A percentile compares a stretch with the other conserved stretches of the same genome.
These are phyloP conservation scores for Erythrophleum fordii DNA, from an alignment of 306 rosid genomes.

Conservation along the genomic window DNA sequence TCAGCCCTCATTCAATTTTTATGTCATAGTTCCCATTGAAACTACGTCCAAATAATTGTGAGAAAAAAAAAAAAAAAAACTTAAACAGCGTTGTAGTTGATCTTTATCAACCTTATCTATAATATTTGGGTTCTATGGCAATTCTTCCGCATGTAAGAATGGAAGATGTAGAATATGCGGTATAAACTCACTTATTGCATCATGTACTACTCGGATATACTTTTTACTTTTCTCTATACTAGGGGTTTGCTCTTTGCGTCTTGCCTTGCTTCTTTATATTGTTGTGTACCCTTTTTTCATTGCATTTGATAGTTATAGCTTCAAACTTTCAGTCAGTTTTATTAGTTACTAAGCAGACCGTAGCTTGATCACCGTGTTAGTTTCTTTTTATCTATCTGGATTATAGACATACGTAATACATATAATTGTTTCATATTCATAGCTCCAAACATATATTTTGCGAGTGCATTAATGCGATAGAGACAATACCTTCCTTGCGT, in stretches of 20 bases:
- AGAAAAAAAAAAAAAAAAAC: no score
- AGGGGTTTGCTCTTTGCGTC: no score
- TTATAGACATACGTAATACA: neutral
- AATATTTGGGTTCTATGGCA: neutral
- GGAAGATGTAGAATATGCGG: no score
- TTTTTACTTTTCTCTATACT: no score
- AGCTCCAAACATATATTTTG: neutral
- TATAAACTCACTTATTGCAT: no score
- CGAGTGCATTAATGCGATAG: neutral
- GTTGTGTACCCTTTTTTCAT: neutral
- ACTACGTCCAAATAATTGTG: no score
- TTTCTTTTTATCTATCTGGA: neutral
- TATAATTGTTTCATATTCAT: no score
- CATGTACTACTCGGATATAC: no score
- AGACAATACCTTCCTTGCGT: neutral
- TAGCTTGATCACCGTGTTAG: no score
- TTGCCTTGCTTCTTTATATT: neutral
- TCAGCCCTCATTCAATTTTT: neutral
- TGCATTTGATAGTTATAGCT: neutral
- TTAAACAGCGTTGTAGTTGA: neutral
- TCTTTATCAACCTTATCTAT: neutral
- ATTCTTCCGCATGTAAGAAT: neutral
- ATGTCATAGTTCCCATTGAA: no score
- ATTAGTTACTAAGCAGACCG: neutral
- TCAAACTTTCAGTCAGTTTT: neutral